Evolutionary conservation across 1,139 yeast genomes (phyloP), one percentile per base, ranked within the genome.

Genomic region (Blastobotrys illinoisensis): DNA sequence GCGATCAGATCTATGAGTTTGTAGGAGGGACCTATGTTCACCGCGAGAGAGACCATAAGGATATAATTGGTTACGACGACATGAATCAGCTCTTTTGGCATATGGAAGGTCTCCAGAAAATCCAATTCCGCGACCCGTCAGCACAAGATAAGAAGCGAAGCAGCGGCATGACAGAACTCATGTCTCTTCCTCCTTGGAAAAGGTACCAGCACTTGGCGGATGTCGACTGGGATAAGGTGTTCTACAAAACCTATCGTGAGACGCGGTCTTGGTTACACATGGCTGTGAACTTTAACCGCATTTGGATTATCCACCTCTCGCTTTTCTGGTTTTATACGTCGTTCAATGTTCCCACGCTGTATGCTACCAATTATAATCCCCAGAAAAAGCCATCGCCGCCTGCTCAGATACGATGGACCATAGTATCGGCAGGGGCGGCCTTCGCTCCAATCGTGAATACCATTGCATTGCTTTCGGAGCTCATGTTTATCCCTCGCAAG

Each of bases 31-130:
- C 64, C 2, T 78, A 79, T 73, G 67, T 75, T 1, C 76, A 78
- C 58, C 75, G 75, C 44, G 84, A 79, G 53, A 79, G 75, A 51
- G 97, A 89, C 66, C 97, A 89, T 65, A 74, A 79, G 56, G 73
- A 77, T 44, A 79, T 83, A 1, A 83, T 89, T 58, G 96, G 97
- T 0, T 89, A 89, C 65, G 97, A 89, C 68, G 97, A 89, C 67
- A 76, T 88, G 52, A 89, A 89, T 67, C 96, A 86, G 65, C 74
- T 86, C 20, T 89, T 89, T 65, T 89, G 97, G 97, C 83, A 83
- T 60, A 78, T 81, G 0, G 78, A 81, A 54, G 88, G 89, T 0
- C 69, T 89, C 11, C 72, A 75, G 50, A 72, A 77, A 48, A 71
- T 89, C 11, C 16, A 32, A n/a, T 32, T 32, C 16, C 40, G 16